Percentiles rank a stretch among this genome's conserved stretches.
Evolutionary conservation across 768 basidiomycete species (phyloP).

Genomic region (Lentinula sp.): DNA sequence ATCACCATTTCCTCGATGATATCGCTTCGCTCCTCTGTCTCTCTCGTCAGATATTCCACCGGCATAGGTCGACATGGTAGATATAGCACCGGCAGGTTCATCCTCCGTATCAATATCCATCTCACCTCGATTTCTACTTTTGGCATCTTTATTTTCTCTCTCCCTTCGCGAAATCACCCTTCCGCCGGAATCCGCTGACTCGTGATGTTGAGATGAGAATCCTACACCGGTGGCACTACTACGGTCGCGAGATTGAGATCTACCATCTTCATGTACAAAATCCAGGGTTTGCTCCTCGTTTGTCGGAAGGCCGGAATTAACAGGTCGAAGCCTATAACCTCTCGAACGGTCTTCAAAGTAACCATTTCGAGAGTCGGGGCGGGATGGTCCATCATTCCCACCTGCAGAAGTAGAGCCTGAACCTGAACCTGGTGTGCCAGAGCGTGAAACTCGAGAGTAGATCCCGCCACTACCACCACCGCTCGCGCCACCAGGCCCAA

Average conservation of each 20-base stretch:
- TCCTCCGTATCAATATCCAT: conserved; percentile 56
- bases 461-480: conserved; percentile 20
- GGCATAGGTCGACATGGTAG: conserved; percentile 17
- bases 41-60: conserved; percentile 27
- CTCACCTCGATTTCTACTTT: conserved; percentile 56
- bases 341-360: conserved; percentile 45
- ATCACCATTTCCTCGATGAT: conserved; percentile 41
- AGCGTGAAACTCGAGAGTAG: conserved; percentile 36
- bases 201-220: conserved; percentile 30
- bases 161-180: conserved; percentile 26
- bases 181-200: conserved; percentile 24
- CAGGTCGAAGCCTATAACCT: conserved; percentile 47
- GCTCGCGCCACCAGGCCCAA: conserved; percentile 16
- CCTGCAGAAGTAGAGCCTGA: conserved; percentile 30
- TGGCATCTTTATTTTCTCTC: conserved; percentile 10
- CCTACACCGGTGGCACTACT: conserved; percentile 24
- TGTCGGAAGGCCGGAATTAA: conserved; percentile 35
- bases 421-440: conserved; percentile 52
- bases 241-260: conserved; percentile 35
- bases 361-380: conserved; percentile 45
- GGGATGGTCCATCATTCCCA: conserved; percentile 38
- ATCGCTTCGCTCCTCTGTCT: conserved; percentile 54
- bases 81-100: conserved; percentile 18
- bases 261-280: conserved; percentile 49
- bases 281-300: conserved; percentile 21